These are phyloP conservation scores for Elaphomyces granulatus DNA, from an alignment of 495 filamentous ascomycete species.

Conservation along the genomic window DNA sequence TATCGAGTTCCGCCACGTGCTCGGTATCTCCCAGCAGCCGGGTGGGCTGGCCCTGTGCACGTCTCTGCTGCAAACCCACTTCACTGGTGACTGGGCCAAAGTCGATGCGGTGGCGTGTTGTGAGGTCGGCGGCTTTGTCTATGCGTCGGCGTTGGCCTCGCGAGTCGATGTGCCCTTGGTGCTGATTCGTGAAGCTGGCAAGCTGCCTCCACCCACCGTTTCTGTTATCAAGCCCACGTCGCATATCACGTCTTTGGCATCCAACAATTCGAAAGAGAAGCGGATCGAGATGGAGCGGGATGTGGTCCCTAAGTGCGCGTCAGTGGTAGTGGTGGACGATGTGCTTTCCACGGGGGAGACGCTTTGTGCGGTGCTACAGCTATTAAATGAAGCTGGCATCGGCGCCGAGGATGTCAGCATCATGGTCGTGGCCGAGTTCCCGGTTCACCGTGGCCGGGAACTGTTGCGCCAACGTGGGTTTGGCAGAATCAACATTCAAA, in stretches of 20 bases:
- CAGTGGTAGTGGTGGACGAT: constrained; percentile 49
- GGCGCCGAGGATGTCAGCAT: constrained; percentile 29
- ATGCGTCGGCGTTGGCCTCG: constrained; percentile 37
- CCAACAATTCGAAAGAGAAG: constrained; percentile 20
- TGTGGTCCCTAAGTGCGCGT: constrained; percentile 27
- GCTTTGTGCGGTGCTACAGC: constrained; percentile 41
- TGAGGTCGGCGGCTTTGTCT: constrained; percentile 45
- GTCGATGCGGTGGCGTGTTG: constrained; percentile 35
- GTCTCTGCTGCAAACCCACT: constrained; percentile 35
- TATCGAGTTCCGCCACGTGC: constrained; percentile 44
- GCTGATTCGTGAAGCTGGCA: constrained; percentile 43
- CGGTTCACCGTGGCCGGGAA: constrained; percentile 41
- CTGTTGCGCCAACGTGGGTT: constrained; percentile 38
- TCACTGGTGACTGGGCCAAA: constrained; percentile 35
- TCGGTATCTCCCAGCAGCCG: constrained; percentile 40
- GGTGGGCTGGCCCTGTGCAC: constrained; percentile 40
- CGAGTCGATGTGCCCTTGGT: constrained; percentile 33
- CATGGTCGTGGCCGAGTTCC: constrained; percentile 49
- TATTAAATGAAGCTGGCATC: constrained; percentile 35
- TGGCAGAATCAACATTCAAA: constrained; percentile 41
- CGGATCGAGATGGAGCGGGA: constrained; percentile 38
- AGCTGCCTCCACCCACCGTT: constrained; percentile 44
- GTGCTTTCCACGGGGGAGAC: constrained; percentile 47
- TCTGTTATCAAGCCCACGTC: constrained; percentile 36
- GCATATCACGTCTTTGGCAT: constrained; percentile 40